These are phyloP conservation scores for Aspergillus sp. DNA, from an alignment of 2,329 filamentous ascomycete species.

Conservation along the genomic window DNA sequence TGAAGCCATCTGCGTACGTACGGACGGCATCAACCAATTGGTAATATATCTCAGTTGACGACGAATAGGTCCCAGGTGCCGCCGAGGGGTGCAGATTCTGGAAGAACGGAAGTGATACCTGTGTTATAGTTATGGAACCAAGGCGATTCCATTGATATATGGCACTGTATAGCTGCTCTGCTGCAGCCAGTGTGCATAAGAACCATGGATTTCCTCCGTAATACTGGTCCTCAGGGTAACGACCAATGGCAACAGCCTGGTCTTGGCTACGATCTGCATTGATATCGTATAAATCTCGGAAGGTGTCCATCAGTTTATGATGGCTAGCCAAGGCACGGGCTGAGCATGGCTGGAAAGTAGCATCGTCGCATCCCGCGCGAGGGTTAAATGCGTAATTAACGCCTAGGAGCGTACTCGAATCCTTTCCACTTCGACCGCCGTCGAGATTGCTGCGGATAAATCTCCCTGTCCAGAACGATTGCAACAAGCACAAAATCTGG, in stretches of 20 bases:
- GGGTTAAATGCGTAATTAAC: constrained; percentile 46
- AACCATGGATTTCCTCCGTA: constrained; percentile 81
- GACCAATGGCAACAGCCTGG: constrained; percentile 50
- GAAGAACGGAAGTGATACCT: constrained; percentile 71
- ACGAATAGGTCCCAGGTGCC: constrained; percentile 63
- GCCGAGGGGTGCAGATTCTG: constrained; percentile 60
- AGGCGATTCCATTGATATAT: constrained; percentile 67
- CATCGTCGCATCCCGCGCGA: constrained; percentile 33
- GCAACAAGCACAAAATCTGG: constrained; percentile 70
- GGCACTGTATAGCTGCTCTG: constrained; percentile 77
- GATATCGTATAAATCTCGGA: constrained; percentile 68
- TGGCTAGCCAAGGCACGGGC: constrained; percentile 69
- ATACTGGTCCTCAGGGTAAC: constrained; percentile 72
- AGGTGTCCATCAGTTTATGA: constrained; percentile 73
- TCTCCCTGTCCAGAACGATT: constrained; percentile 67
- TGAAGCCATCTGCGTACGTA: constrained; percentile 61
- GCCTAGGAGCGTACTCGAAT: constrained; percentile 65
- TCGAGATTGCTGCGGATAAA: constrained; percentile 69
- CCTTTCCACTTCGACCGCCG: constrained; percentile 65
- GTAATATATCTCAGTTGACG: constrained; percentile 55
- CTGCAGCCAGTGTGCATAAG: constrained; percentile 71
- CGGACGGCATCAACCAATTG: constrained; percentile 60
- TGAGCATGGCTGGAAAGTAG: constrained; percentile 77
- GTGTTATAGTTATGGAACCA: constrained; percentile 64
- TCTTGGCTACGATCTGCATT: constrained; percentile 30